A percentile compares a stretch with the other conserved stretches of the same genome.
Evolutionary conservation across 2,329 filamentous ascomycete genomes (phyloP).

Genomic region (Gremmenia infestans): DNA sequence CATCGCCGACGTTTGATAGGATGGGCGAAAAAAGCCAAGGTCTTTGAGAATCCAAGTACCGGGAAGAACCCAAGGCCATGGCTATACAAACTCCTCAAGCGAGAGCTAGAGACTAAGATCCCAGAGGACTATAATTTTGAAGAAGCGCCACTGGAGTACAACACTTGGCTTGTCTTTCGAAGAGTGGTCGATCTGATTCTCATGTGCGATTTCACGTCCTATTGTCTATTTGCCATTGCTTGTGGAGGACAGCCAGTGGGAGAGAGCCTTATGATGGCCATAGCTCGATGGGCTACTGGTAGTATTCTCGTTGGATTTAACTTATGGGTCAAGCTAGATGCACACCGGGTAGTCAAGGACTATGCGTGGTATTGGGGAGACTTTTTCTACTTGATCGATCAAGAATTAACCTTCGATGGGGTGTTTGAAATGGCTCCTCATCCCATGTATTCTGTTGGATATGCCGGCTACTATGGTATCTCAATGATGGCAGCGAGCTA

Average conservation of each 20-base stretch:
- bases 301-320: conserved; percentile 85
- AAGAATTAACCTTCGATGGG: conserved; percentile 95
- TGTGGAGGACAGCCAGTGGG: conserved; percentile 71
- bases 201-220: conserved; percentile 98
- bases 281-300: conserved; percentile 73
- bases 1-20: conserved; percentile 78
- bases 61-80: conserved; percentile 77
- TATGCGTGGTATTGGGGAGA: conserved; percentile 99
- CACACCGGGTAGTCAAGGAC: conserved; percentile 95
- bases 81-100: conserved; percentile 79
- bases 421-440: conserved; percentile 99
- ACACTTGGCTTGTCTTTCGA: conserved; percentile 96
- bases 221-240: conserved; percentile 90
- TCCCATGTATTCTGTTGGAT: conserved; percentile 98
- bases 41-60: conserved; percentile 80
- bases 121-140: conserved; percentile 91
- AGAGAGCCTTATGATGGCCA: conserved; percentile 65
- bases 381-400: conserved; percentile 97
- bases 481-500: conserved; percentile 98
- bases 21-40: conserved; percentile 79
- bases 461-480: conserved; percentile 96
- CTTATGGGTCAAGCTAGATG: conserved; percentile 96
- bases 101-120: conserved; percentile 91
- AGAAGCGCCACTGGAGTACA: conserved; percentile 92
- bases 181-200: conserved; percentile 93